Conservation (phyloP, 257 asterid genomes). For the Henckelia pumila region DNA sequence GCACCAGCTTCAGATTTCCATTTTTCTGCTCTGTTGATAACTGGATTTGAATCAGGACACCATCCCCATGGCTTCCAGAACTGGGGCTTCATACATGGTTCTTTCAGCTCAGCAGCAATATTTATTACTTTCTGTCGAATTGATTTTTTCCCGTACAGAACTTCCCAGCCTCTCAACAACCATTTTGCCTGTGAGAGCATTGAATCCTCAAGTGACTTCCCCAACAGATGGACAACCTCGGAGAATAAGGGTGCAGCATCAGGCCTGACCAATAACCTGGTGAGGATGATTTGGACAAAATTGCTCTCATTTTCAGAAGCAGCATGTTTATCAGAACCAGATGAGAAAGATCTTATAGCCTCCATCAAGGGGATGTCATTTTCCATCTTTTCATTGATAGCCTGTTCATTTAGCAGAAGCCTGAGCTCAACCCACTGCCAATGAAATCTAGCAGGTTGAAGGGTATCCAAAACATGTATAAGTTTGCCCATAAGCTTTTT, state of each 20-base stretch:
- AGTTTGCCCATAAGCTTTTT: conserved; percentile 68
- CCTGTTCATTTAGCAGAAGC: conserved; percentile 91
- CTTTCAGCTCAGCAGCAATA: conserved; percentile 78
- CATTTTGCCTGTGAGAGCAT: conserved; percentile 95
- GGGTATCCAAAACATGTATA: conserved; percentile 71
- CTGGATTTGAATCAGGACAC: conserved; percentile 51
- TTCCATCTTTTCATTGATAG: conserved; percentile 77
- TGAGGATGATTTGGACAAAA: conserved; percentile 80
- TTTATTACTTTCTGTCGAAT: conserved; percentile 76
- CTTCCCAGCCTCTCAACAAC: conserved; percentile 88
- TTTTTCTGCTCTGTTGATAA: conserved; percentile 47
- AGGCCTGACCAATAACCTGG: conserved; percentile 90
- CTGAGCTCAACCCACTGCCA: conserved; percentile 99
- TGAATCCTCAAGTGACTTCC: conserved; percentile 90
- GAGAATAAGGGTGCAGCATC: conserved; percentile 97
- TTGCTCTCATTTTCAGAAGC: conserved; percentile 88
- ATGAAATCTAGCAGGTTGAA: conserved; percentile 97
- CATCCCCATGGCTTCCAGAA: conserved; percentile 98
- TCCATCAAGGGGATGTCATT: conserved; percentile 66
- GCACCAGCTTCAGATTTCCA: conserved; percentile 62
- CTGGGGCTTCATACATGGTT: conserved; percentile 63
- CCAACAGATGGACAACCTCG: conserved; percentile 81
- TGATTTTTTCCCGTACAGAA: conserved; percentile 89
- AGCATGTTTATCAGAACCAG: conserved; percentile 60
- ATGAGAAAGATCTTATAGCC: conserved; percentile 75